phyloP scores from a whole-genome alignment of 1,284 basidiomycete species.

The Irpex sp. region DNA sequence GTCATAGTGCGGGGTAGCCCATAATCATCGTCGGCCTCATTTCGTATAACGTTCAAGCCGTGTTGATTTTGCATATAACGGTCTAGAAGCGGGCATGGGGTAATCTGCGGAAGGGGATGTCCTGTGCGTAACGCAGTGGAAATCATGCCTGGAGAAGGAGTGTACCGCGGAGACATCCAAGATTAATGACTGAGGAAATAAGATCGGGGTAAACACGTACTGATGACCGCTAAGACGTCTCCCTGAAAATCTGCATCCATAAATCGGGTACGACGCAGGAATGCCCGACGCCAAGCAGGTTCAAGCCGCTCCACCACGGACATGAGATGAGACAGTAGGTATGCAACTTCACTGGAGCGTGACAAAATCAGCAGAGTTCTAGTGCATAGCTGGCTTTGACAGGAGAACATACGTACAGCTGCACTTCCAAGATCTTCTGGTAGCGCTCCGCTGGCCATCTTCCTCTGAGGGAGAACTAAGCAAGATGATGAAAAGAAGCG shows the following conservation, averaged over 20 bases:
- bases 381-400: constrained; percentile 25
- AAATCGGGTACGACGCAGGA: constrained; percentile 73
- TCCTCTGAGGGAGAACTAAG: constrained; percentile 64
- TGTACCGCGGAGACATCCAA: neutral
- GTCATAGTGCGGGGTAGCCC: constrained; percentile 64
- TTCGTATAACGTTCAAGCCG: constrained; percentile 60
- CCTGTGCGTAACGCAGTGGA: constrained; percentile 75
- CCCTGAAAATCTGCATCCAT: constrained; percentile 82
- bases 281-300: constrained; percentile 71
- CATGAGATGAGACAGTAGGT: constrained; percentile 60
- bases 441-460: constrained; percentile 70
- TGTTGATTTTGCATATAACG: constrained; percentile 64
- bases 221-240: constrained; percentile 77
- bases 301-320: constrained; percentile 65
- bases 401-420: constrained; percentile 42
- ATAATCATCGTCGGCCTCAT: constrained; percentile 66
- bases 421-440: constrained; percentile 59
- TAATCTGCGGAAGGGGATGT: constrained; percentile 79
- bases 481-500: neutral
- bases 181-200: neutral
- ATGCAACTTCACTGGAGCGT: constrained; percentile 50
- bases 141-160: constrained; percentile 51
- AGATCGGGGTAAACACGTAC: constrained; percentile 36
- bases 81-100: constrained; percentile 78
- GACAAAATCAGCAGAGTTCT: constrained; percentile 38